Conservation (phyloP, 2,329 filamentous ascomycete genomes). For the Sclerotinia sclerotiorum region DNA sequence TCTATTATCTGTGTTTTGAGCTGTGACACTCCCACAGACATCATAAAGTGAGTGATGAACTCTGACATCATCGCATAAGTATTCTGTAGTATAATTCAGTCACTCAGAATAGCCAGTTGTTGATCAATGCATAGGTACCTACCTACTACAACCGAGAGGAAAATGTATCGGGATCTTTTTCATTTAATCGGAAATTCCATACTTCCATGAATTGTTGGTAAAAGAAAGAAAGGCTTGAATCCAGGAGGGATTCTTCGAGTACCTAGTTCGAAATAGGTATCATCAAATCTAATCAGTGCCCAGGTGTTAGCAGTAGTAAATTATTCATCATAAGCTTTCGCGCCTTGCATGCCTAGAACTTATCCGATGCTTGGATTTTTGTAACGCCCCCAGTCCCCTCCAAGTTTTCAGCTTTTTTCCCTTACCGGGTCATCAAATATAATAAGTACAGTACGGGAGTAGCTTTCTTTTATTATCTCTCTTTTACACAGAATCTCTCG, state of each 20-base stretch:
- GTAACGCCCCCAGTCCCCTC: neutral
- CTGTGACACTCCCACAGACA: neutral
- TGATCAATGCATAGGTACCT: neutral
- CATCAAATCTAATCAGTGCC: no score
- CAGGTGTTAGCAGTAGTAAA: neutral
- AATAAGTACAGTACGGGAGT: no score
- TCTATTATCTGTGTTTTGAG: neutral
- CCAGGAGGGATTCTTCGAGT: neutral
- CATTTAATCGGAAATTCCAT: neutral
- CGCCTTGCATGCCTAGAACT: neutral
- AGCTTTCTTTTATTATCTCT: neutral
- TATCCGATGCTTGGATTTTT: neutral
- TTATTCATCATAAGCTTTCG: neutral
- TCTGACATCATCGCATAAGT: constrained; percentile 2
- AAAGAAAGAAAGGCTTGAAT: neutral
- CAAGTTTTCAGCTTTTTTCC: neutral
- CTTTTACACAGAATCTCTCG: no score
- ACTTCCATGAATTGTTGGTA: neutral
- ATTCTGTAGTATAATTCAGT: neutral
- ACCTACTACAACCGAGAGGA: no score
- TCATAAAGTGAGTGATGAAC: neutral
- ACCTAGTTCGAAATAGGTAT: no score
- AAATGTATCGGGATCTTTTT: no score
- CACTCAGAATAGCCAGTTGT: neutral
- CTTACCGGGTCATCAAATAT: neutral